Base-by-base conservation (phyloP, 768 basidiomycete species). In the Mycena vulgaris region DNA sequence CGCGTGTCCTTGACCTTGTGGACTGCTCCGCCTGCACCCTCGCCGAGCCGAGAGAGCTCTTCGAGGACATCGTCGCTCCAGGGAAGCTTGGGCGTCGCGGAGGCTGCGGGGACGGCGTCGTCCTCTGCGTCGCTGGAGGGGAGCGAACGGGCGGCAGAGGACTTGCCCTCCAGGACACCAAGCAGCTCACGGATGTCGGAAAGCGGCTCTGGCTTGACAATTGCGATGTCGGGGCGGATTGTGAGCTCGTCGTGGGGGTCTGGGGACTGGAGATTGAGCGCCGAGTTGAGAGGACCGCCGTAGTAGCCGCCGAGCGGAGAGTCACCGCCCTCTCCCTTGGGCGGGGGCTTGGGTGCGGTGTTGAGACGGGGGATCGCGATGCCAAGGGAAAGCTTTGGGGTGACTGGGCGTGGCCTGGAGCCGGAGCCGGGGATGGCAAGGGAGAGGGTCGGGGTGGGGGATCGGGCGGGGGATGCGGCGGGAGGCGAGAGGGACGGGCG, bases 1-100 rank as follows among this genome's bases (percentile, higher is more conserved):
- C 92, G 91, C 77, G 87, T 92, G 80, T 98, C 95, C 79, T 85
- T 89, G 53, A 98, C 97, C 81, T 95, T 96, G 80, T 97, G 92
- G 14, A 99, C 98, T 10, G 96, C 96, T 52, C 98, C 98, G 52
- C 97, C 96, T 63, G 96, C 95, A 47, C 98, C 98, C 77, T 98
- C 96, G 23, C 98, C 98, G 2, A 99, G 84, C 62, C 95, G 89
- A 17, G 83, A 80, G 11, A 96, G 71, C 73, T 94, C 93, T 73
- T 96, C 93, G 64, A 98, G 86, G 65, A 90, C 77, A 63, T 89
- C 88, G 78, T 95, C 94, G 10, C 89, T 87, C 86, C 89, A 94
- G 64, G 88, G 79, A 59, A 79, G 71, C 19, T 82, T 76, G 28
- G 74, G 66, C n/a, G 78, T 57, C 14, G 73, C 33, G 30, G 69